Percentiles rank a stretch among this genome's conserved stretches.
Conservation (phyloP, 768 basidiomycete species). For the Calocybe indica region DNA sequence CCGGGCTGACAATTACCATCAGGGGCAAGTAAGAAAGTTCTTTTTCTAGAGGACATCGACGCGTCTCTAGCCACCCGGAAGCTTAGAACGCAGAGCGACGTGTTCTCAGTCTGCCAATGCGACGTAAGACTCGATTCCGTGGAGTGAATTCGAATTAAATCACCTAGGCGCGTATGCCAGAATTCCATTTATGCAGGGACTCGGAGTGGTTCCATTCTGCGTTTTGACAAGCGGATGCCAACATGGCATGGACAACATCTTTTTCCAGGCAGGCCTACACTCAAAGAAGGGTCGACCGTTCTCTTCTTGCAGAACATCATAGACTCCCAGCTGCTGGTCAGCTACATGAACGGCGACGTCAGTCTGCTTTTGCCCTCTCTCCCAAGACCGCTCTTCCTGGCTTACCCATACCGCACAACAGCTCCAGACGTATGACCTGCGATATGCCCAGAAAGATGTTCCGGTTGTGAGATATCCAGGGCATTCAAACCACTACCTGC, state of each 20-base stretch:
- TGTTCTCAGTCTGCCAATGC: slow-evolving; percentile 52
- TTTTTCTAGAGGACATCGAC: slow-evolving; percentile 48
- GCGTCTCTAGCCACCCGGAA: slow-evolving; percentile 23
- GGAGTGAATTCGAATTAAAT: not conserved
- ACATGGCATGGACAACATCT: slow-evolving; percentile 31
- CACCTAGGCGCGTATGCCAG: slow-evolving; percentile 19
- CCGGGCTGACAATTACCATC: slow-evolving; percentile 1
- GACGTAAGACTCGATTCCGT: slow-evolving; percentile 28
- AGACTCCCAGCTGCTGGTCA: slow-evolving; percentile 48
- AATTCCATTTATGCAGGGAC: slow-evolving; percentile 48
- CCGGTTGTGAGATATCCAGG: slow-evolving; percentile 48
- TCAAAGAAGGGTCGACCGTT: slow-evolving; percentile 36
- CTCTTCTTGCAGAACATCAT: slow-evolving; percentile 44
- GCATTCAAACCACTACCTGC: slow-evolving; percentile 50
- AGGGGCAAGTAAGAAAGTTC: slow-evolving; percentile 52
- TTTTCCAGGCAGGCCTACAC: slow-evolving; percentile 28
- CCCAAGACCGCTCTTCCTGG: not conserved
- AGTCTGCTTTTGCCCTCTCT: slow-evolving; percentile 13
- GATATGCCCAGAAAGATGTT: slow-evolving; percentile 35
- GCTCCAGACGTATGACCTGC: slow-evolving; percentile 60
- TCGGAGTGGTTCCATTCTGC: slow-evolving; percentile 52
- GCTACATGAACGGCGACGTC: slow-evolving; percentile 58
- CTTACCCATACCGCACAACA: slow-evolving; percentile 15
- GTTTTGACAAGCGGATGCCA: slow-evolving; percentile 52
- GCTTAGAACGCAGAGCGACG: slow-evolving; percentile 55